Percentiles rank a stretch among this genome's conserved stretches.
Evolutionary conservation across 192 early-diverging fungal genomes (phyloP).

Genomic region (Umbelopsis ramanniana): DNA sequence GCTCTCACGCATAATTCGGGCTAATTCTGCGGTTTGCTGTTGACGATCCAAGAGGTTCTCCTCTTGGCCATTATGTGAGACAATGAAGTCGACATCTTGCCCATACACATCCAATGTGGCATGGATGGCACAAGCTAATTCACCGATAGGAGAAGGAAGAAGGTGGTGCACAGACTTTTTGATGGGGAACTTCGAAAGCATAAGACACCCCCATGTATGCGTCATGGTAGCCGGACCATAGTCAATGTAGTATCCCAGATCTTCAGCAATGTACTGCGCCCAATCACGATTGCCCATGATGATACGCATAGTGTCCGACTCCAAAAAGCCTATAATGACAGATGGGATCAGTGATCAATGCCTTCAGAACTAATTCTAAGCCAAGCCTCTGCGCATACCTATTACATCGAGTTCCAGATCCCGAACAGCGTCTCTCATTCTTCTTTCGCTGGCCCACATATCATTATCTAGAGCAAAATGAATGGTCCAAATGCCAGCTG

Average conservation of each 20-base stretch:
- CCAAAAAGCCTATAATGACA: slow-evolving; percentile 58
- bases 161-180: slow-evolving; percentile 72
- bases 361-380: not conserved
- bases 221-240: slow-evolving; percentile 85
- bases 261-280: slow-evolving; percentile 78
- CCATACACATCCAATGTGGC: slow-evolving; percentile 84
- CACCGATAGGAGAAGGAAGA: slow-evolving; percentile 79
- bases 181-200: slow-evolving; percentile 89
- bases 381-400: slow-evolving; percentile 36
- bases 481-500: slow-evolving; percentile 84
- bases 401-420: slow-evolving; percentile 82
- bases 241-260: slow-evolving; percentile 77
- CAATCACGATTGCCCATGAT: slow-evolving; percentile 88
- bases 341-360: not conserved
- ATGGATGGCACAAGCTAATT: slow-evolving; percentile 85
- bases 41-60: slow-evolving; percentile 75
- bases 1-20: slow-evolving; percentile 75
- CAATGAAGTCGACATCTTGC: slow-evolving; percentile 77
- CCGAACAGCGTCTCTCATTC: slow-evolving; percentile 74
- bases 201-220: slow-evolving; percentile 85
- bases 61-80: slow-evolving; percentile 84
- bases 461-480: slow-evolving; percentile 87
- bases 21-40: slow-evolving; percentile 79
- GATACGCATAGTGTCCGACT: slow-evolving; percentile 78
- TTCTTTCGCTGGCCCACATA: slow-evolving; percentile 78